Conservation (phyloP, 108 stramenopile genomes). For the Cyclotella sp. region DNA sequence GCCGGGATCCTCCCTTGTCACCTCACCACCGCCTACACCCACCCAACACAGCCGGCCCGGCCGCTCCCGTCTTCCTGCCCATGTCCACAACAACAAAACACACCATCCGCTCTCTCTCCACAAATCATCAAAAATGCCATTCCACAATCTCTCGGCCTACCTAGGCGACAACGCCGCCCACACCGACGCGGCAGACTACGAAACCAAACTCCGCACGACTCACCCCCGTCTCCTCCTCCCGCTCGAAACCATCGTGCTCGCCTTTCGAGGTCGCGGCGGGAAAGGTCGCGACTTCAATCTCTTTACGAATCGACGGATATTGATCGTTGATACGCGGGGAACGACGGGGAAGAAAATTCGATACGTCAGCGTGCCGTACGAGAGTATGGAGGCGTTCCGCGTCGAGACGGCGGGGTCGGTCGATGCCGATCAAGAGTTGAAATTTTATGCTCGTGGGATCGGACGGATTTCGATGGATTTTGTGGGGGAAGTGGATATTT, state of each 20-base stretch:
- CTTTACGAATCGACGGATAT: conserved; percentile 59
- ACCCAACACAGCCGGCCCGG: no score
- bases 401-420: conserved; percentile 56
- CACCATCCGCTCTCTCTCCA: no score
- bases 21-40: no score
- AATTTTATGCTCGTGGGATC: conserved; percentile 43
- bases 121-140: no score
- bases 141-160: conserved; percentile 16
- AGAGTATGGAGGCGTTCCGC: conserved; percentile 51
- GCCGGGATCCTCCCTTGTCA: no score
- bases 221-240: conserved; percentile 51
- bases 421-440: conserved; percentile 50
- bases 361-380: conserved; percentile 52
- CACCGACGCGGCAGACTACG: conserved; percentile 43
- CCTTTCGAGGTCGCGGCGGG: conserved; percentile 67
- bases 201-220: conserved; percentile 29
- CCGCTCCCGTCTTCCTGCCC: no score
- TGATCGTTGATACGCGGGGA: conserved; percentile 66
- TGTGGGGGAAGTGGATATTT: conserved; percentile 40
- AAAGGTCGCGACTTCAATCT: conserved; percentile 61
- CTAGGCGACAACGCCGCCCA: conserved; percentile 52
- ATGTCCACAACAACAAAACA: no score
- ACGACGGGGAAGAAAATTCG: conserved; percentile 59
- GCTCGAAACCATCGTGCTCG: conserved; percentile 59
- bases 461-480: conserved; percentile 49